Conservation (phyloP, 108 stramenopile genomes). For the Nitzschia palea region DNA sequence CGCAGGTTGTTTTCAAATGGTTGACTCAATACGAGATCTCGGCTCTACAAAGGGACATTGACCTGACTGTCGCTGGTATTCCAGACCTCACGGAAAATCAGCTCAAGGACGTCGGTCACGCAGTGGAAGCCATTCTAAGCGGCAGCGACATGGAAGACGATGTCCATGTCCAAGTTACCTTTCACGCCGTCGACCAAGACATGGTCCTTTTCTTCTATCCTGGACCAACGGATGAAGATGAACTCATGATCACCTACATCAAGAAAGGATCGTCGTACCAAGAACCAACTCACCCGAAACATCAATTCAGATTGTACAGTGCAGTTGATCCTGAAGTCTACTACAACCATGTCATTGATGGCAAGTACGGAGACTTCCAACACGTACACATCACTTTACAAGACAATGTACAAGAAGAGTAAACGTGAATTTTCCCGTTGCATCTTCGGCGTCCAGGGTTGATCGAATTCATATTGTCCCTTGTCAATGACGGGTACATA, state of each 20-base stretch:
- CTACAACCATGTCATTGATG: conserved; percentile 30
- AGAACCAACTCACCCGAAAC: conserved; percentile 45
- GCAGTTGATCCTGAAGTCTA: conserved; percentile 39
- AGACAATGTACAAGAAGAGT: no score
- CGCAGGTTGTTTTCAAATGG: conserved; percentile 39
- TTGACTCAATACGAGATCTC: conserved; percentile 37
- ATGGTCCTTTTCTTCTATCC: conserved; percentile 43
- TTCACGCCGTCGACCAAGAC: conserved; percentile 44
- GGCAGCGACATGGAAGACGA: conserved; percentile 47
- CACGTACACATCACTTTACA: conserved; percentile 27
- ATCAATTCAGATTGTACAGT: conserved; percentile 37
- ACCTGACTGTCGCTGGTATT: conserved; percentile 14
- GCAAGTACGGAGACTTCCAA: conserved; percentile 39
- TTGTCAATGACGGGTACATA: no score
- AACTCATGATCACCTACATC: conserved; percentile 38
- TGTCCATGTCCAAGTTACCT: conserved; percentile 54
- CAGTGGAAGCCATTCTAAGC: conserved; percentile 52
- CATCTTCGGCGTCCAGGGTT: no score
- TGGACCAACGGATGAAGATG: conserved; percentile 29
- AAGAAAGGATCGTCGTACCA: conserved; percentile 35
- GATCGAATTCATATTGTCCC: no score
- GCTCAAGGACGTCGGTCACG: conserved; percentile 19
- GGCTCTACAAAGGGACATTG: conserved; percentile 36
- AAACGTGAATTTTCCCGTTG: no score
- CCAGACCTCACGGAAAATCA: conserved; percentile 34